Evolutionary conservation across 164 flowering plant genomes (phyloP).

Genomic region (Berberis vulgaris): DNA sequence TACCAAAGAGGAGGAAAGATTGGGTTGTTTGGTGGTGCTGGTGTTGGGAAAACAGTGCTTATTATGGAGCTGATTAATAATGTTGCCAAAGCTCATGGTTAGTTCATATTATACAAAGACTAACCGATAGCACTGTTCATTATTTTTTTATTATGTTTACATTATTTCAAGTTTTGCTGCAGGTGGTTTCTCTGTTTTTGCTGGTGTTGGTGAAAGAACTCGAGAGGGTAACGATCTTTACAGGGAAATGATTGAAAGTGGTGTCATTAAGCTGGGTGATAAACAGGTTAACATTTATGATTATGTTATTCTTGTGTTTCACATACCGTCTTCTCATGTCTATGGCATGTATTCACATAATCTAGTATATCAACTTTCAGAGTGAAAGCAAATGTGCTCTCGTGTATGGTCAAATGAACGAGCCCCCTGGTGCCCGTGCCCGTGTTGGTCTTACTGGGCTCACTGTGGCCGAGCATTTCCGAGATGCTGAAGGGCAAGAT

Average conservation of each 20-base stretch:
- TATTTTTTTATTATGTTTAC: background rate
- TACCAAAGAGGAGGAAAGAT: constrained; percentile 36
- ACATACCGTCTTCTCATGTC: background rate
- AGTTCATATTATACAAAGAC: background rate
- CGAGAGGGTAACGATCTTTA: constrained; percentile 92
- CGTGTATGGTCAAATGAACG: constrained; percentile 37
- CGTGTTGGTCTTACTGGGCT: constrained; percentile 67
- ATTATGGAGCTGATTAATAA: constrained; percentile 94
- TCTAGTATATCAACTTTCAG: constrained; percentile 4
- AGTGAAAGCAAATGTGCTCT: constrained; percentile 30
- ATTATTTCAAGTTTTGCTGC: background rate
- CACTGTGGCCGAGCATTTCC: constrained; percentile 90
- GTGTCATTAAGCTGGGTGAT: constrained; percentile 91
- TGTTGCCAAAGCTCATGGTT: constrained; percentile 91
- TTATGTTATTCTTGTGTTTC: background rate
- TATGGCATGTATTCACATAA: background rate
- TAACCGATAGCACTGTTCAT: background rate
- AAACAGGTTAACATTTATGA: constrained; percentile 39
- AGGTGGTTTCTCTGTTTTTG: constrained; percentile 96
- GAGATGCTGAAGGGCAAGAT: constrained; percentile 97
- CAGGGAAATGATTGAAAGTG: constrained; percentile 94
- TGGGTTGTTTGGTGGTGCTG: constrained; percentile 35
- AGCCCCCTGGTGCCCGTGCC: constrained; percentile 40
- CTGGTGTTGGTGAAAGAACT: constrained; percentile 91
- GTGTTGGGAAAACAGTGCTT: constrained; percentile 43